Percentiles rank a stretch among this genome's conserved stretches.
Evolutionary conservation across 1,284 basidiomycete species (phyloP).

Genomic region (Microbotryum violaceum): DNA sequence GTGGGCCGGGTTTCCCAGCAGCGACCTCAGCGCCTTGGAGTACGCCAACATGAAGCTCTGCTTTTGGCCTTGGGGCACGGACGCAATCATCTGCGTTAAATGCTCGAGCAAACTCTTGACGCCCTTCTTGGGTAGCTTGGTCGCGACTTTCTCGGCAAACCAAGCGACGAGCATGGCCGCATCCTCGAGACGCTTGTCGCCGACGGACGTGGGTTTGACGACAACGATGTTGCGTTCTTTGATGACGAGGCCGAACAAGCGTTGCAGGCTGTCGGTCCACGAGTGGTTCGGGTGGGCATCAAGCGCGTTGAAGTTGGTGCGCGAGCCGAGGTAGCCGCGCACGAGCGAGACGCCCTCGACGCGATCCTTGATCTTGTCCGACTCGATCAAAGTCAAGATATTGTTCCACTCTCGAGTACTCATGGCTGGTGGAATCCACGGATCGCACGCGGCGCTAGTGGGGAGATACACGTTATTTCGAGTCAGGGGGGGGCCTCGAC

Average conservation of each 20-base stretch:
- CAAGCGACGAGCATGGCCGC: slow-evolving; percentile 60
- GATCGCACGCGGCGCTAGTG: no score
- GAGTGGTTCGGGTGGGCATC: slow-evolving; percentile 44
- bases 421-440: no score
- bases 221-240: slow-evolving; percentile 54
- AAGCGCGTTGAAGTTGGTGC: slow-evolving; percentile 50
- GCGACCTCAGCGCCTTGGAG: slow-evolving; percentile 61
- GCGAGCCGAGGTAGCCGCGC: slow-evolving; percentile 53
- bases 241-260: slow-evolving; percentile 58
- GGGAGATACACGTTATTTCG: no score
- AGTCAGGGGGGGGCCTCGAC: no score
- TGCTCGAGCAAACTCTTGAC: slow-evolving; percentile 57
- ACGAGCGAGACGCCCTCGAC: slow-evolving; percentile 57
- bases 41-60: slow-evolving; percentile 68
- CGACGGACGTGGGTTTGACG: slow-evolving; percentile 47
- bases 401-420: no score
- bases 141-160: slow-evolving; percentile 55
- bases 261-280: slow-evolving; percentile 67
- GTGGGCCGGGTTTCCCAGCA: slow-evolving; percentile 63
- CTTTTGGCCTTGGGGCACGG: slow-evolving; percentile 50
- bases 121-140: slow-evolving; percentile 51
- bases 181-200: slow-evolving; percentile 55
- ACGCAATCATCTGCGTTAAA: slow-evolving; percentile 53
- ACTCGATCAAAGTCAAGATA: slow-evolving; percentile 31
- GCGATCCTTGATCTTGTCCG: slow-evolving; percentile 64